Conservation (phyloP, 495 filamentous ascomycete species). For the Massariosphaeria phaeospora region DNA sequence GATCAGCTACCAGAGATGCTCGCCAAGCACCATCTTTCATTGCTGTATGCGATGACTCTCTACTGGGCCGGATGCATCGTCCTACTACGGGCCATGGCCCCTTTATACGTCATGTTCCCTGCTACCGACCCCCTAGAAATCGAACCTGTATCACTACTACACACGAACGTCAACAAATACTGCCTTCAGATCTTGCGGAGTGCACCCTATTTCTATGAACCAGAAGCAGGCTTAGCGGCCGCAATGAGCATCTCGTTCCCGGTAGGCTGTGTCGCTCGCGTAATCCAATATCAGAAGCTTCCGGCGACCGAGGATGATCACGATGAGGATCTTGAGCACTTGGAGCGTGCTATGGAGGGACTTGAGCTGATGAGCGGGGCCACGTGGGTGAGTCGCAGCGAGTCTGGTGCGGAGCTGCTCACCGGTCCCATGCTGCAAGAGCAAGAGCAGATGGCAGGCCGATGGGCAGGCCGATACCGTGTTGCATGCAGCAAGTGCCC, state of each 20-base stretch:
- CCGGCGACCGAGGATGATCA: too few relatives aligned
- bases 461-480: too few relatives aligned
- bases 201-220: constrained; percentile 4
- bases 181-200: constrained; percentile 1
- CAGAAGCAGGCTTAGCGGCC: constrained; percentile 2
- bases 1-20: constrained; percentile 2
- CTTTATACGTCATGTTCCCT: background rate
- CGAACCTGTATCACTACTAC: background rate
- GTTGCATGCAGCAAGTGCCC: too few relatives aligned
- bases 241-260: background rate
- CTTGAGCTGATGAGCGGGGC: too few relatives aligned
- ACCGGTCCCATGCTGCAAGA: too few relatives aligned
- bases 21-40: background rate
- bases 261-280: background rate
- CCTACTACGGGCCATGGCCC: background rate
- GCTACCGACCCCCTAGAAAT: too few relatives aligned
- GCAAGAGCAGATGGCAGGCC: too few relatives aligned
- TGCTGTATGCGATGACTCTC: constrained; percentile 2
- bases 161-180: constrained; percentile 3
- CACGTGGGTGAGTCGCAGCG: too few relatives aligned
- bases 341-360: too few relatives aligned
- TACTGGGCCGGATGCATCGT: constrained; percentile 14
- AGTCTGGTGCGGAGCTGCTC: too few relatives aligned
- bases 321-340: too few relatives aligned
- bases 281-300: background rate